These are phyloP conservation scores for Solanum etuberosum DNA, from an alignment of 257 asterid genomes.

Conservation along the genomic window DNA sequence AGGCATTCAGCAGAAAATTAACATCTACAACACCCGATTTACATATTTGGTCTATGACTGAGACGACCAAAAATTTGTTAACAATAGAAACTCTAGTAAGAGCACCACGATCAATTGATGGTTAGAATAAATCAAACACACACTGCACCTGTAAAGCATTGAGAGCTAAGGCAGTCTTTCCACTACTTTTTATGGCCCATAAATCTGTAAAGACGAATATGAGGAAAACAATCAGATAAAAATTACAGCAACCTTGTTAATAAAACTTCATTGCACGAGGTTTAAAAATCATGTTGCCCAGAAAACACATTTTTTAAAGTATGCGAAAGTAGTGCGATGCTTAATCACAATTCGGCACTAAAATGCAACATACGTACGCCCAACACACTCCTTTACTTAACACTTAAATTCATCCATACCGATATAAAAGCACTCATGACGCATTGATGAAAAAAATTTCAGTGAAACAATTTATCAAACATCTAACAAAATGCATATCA, in stretches of 20 bases:
- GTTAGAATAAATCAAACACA: slow-evolving; percentile 22
- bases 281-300: no score
- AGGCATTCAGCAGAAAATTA: no score
- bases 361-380: not conserved
- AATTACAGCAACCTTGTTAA: not conserved
- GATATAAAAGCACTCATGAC: no score
- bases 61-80: not conserved
- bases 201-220: slow-evolving; percentile 35
- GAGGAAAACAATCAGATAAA: not conserved
- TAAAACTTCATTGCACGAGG: not conserved
- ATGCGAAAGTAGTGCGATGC: no score
- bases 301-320: not conserved
- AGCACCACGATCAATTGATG: not conserved
- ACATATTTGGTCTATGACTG: slow-evolving; percentile 97
- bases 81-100: not conserved
- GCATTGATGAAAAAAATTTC: no score
- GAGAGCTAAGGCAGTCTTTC: slow-evolving; percentile 91
- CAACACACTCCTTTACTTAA: no score
- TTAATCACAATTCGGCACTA: no score
- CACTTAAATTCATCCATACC: no score
- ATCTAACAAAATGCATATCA: no score
- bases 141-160: slow-evolving; percentile 94
- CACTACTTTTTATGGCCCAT: slow-evolving; percentile 99
- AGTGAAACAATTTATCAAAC: no score
- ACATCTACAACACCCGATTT: slow-evolving; percentile 97